Percentiles rank a stretch among this genome's conserved stretches.
Evolutionary conservation across 176 grass and related monocot genomes (phyloP).

Genomic region (Alloteropsis semialata): DNA sequence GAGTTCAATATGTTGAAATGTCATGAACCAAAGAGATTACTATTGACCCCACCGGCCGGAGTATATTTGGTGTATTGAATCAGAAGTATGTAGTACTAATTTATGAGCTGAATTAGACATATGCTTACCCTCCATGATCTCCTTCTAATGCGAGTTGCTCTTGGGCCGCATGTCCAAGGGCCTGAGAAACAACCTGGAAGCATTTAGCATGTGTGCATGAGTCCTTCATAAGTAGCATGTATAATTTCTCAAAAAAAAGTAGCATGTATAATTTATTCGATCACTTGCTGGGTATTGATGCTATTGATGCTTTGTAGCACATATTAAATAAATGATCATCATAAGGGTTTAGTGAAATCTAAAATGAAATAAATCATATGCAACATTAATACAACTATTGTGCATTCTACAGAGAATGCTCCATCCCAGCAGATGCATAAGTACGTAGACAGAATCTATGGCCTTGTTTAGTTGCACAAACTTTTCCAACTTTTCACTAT

Average conservation of each 20-base stretch:
- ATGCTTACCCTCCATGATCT: background rate
- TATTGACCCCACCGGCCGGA: background rate
- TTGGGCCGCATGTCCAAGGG: background rate
- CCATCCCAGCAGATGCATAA: background rate
- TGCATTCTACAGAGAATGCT: background rate
- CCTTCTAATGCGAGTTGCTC: background rate
- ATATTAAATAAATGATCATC: too few species aligned
- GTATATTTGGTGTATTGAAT: background rate
- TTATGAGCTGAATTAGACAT: background rate
- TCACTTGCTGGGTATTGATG: too few species aligned
- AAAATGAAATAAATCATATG: background rate
- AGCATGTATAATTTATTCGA: background rate
- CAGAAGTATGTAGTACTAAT: background rate
- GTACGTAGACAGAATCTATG: too few species aligned
- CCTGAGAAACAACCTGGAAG: background rate
- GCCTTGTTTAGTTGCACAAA: too few species aligned
- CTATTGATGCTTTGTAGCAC: too few species aligned
- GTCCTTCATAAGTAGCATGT: background rate
- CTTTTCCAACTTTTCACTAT: too few species aligned
- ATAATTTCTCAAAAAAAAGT: background rate
- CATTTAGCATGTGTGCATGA: background rate
- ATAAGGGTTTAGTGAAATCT: too few species aligned
- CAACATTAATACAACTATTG: background rate
- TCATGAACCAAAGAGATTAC: background rate
- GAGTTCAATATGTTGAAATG: background rate